These are phyloP conservation scores for Rutstroemia sp. DNA, from an alignment of 2,329 filamentous ascomycete genomes.

Conservation along the genomic window DNA sequence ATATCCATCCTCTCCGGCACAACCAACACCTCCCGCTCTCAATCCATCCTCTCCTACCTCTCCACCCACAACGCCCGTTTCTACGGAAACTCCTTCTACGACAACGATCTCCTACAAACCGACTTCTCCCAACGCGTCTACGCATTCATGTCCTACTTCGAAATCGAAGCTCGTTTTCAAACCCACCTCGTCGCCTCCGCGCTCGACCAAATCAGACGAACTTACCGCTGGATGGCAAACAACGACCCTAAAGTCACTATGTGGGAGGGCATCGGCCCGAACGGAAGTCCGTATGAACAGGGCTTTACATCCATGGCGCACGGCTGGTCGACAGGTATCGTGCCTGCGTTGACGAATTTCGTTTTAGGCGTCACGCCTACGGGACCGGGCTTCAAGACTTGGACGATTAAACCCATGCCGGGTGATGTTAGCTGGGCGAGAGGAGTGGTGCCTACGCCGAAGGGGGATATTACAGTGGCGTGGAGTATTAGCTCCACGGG, in stretches of 20 bases:
- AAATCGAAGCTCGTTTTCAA: conserved; percentile 41
- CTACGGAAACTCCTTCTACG: conserved; percentile 47
- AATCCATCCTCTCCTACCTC: conserved; percentile 36
- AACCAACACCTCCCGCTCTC: conserved; percentile 26
- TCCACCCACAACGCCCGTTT: conserved; percentile 29
- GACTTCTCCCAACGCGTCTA: conserved; percentile 41
- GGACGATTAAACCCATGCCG: conserved; percentile 34
- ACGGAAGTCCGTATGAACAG: conserved; percentile 38
- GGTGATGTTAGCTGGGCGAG: conserved; percentile 36
- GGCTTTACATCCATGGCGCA: conserved; percentile 43
- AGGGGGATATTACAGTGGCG: conserved; percentile 32
- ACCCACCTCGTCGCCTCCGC: conserved; percentile 31
- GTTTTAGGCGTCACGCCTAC: conserved; percentile 40
- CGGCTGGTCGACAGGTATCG: conserved; percentile 44
- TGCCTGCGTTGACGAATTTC: conserved; percentile 39
- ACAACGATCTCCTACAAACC: conserved; percentile 33
- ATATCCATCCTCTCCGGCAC: conserved; percentile 37
- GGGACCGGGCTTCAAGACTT: conserved; percentile 37
- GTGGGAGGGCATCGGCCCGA: conserved; percentile 44
- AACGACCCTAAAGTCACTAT: conserved; percentile 40
- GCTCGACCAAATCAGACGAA: conserved; percentile 38
- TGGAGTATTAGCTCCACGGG: conserved; percentile 30
- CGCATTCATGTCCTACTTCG: conserved; percentile 46
- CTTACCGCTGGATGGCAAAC: conserved; percentile 44
- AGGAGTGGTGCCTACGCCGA: conserved; percentile 37